Base-by-base conservation (phyloP, 176 grass and related monocot species). In the Phragmites australis region DNA sequence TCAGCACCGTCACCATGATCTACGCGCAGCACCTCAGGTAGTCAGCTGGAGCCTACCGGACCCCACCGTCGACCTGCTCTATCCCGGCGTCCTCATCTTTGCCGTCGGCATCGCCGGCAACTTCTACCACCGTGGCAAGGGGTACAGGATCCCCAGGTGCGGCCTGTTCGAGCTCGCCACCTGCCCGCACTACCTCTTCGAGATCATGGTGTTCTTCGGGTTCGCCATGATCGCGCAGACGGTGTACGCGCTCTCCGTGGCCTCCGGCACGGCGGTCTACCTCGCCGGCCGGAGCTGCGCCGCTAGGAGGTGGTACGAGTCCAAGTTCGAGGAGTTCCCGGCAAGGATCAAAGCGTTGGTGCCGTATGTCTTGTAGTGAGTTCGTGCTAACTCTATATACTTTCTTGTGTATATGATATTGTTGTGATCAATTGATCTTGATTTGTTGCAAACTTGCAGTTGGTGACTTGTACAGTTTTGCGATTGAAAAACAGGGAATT, bases 171-270 rank as follows among this genome's bases (percentile, higher is more conserved):
- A 71, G 17, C 72, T 92, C 29, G 83, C 92, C 27, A 40, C 83
- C 9, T 94, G 92, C 70, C 92, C 92, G 3, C 85, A 94, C 49
- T 97, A 97, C 75, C 87, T 97, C 39, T 97, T 97, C 61, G 94
- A 97, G 73, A 92, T 97, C 68, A 2, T 85, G 1, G 86, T 25
- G 1, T 91, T 92, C 69, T 70, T 92, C 4, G 94, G 94, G 6
- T 52, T 97, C 29, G 55, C 87, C 10, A 76, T 92, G 82, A 94
- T 97, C 74, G 70, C 83, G 2, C 94, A 92, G 62, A 94, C 94
- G 2, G n/a, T 78, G 54, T 75, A 83, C 25, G 77, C 85, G 14
- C 78, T 90, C 40, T 82, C 83, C 4, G 68, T 89, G 17, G 61
- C 87, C 14, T 56, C 83, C 1, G 95, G 95, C 6, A 79, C 86